Evolutionary conservation across 306 rosid genomes (phyloP), one percentile per base, ranked within the genome.

Genomic region (Chamaecrista fasciculata): DNA sequence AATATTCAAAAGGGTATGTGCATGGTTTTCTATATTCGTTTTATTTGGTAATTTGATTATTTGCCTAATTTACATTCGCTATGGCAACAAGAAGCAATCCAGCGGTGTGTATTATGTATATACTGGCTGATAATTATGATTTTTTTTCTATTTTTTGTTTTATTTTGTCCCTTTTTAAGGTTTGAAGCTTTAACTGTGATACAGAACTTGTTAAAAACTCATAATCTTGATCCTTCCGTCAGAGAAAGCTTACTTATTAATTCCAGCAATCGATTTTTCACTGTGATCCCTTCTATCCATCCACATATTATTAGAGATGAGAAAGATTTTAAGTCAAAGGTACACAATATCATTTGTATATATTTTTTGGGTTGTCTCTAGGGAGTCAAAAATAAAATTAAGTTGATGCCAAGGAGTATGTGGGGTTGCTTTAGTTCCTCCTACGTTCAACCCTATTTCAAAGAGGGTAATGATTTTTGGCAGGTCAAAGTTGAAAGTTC

Each of bases 241-340:
- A 79, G 76, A 79, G 92, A 94, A 73, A 88, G 96, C 86, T 82
- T 94, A 83, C 90, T 94, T 60, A 62, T 94, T 64, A 94, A 91
- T 86, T 96, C 98, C 53, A 94, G 98, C 95, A 94, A 94, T 78
- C 90, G 86, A 8, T 91, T 94, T 86, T 94, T 94, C 89, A 94
- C 97, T 8, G 49, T 90, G 79, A 94, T 94, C 79, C 98, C 98
- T 56, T 94, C 97, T 15, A 79, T 90, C 69, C 98, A 94, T 81
- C 98, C 98, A 2, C 96, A 82, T 66, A 67, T 91, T 77, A 94
- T 91, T 37, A 85, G 86, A 79, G 95, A 94, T 67, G 96, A 90
- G 77, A 90, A 82, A 70, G 95, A 88, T 63, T 88, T 94, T 68
- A 88, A 88, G 84, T 88, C 85, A 43, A 94, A 94, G 98, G 98